Evolutionary conservation across 2,329 filamentous ascomycete species (phyloP).

Genomic region (Ophiostoma ips): DNA sequence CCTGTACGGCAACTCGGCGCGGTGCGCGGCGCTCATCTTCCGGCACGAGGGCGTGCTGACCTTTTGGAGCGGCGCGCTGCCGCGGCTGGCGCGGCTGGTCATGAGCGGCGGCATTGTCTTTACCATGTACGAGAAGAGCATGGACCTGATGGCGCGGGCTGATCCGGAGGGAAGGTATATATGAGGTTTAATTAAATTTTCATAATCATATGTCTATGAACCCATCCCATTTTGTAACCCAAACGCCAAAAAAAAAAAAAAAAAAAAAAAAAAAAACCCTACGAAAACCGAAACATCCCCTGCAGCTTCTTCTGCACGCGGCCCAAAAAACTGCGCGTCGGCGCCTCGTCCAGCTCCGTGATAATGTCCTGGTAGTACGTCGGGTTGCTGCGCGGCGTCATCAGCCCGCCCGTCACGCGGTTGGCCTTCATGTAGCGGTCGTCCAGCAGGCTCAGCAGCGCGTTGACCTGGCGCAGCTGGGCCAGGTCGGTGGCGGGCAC

Average conservation of each 20-base stretch:
- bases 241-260: neutral
- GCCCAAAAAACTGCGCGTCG: constrained; percentile 39
- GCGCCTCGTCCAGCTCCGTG: constrained; percentile 48
- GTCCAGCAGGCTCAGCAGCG: constrained; percentile 43
- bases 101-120: constrained; percentile 95
- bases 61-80: constrained; percentile 88
- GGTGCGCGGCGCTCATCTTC: constrained; percentile 71
- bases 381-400: constrained; percentile 48
- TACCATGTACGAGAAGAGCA: constrained; percentile 96
- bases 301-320: constrained; percentile 39
- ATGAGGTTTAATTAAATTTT: constrained; percentile 21
- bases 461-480: constrained; percentile 44
- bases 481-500: constrained; percentile 25
- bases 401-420: constrained; percentile 33
- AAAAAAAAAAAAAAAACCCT: neutral
- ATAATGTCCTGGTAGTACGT: constrained; percentile 49
- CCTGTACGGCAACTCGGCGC: constrained; percentile 75
- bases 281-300: constrained; percentile 46
- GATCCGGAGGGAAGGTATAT: constrained; percentile 81
- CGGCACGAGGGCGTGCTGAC: constrained; percentile 79
- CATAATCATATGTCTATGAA: neutral
- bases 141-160: constrained; percentile 65
- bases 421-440: constrained; percentile 44
- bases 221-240: neutral
- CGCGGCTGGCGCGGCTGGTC: constrained; percentile 69